phyloP scores from a whole-genome alignment of 352 stramenopile species.

The Globisporangium viniferum region DNA sequence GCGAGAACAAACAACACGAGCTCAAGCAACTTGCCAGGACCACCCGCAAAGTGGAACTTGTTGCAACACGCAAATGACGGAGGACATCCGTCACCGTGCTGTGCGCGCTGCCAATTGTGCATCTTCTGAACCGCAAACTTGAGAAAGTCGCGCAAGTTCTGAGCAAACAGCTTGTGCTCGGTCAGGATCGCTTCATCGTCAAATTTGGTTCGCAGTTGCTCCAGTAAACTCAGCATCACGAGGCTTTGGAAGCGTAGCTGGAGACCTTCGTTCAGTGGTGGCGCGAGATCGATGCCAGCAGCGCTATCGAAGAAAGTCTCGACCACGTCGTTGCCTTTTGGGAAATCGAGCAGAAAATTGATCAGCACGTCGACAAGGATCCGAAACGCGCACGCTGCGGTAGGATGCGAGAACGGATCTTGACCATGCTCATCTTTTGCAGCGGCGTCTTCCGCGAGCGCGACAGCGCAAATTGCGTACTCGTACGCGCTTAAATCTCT shows the following conservation, averaged over 20 bases:
- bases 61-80: slow-evolving; percentile 44
- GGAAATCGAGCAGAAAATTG: slow-evolving; percentile 43
- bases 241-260: slow-evolving; percentile 52
- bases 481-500: slow-evolving; percentile 34
- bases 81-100: slow-evolving; percentile 62
- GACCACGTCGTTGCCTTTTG: slow-evolving; percentile 47
- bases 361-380: slow-evolving; percentile 52
- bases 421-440: slow-evolving; percentile 27
- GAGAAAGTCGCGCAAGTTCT: slow-evolving; percentile 62
- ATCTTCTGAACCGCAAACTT: slow-evolving; percentile 54
- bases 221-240: slow-evolving; percentile 47
- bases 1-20: slow-evolving; percentile 57
- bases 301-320: slow-evolving; percentile 49
- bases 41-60: slow-evolving; percentile 48
- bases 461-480: slow-evolving; percentile 28
- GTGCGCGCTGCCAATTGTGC: slow-evolving; percentile 63
- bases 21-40: slow-evolving; percentile 50
- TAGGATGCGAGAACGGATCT: slow-evolving; percentile 58
- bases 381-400: slow-evolving; percentile 32
- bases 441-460: slow-evolving; percentile 44
- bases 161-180: slow-evolving; percentile 48
- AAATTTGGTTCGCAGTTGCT: slow-evolving; percentile 47
- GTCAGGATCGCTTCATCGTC: slow-evolving; percentile 37
- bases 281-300: slow-evolving; percentile 29
- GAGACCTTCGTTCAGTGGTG: slow-evolving; percentile 43